These are phyloP conservation scores for Backusella westeae DNA, from an alignment of 192 early-diverging fungal species.

Conservation along the genomic window DNA sequence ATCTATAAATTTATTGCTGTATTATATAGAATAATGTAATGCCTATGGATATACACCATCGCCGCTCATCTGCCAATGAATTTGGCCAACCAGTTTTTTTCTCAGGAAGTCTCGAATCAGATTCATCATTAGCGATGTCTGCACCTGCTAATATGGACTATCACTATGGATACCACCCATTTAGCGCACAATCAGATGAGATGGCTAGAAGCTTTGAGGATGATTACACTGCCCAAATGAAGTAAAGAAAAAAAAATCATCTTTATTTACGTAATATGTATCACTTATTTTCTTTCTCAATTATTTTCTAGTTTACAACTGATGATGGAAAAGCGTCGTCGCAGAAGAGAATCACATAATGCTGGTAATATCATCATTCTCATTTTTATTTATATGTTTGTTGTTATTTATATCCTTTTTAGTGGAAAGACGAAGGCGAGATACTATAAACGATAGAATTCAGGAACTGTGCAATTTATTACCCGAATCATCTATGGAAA, in stretches of 20 bases:
- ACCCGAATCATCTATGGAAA: conserved; percentile 69
- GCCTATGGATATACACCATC: conserved; percentile 4
- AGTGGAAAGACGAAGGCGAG: conserved; percentile 92
- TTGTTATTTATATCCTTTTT: background rate
- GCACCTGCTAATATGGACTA: conserved; percentile 33
- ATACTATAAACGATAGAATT: conserved; percentile 99
- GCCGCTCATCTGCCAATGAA: conserved; percentile 8
- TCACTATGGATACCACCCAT: conserved; percentile 11
- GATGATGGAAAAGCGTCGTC: conserved; percentile 79
- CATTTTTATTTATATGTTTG: background rate
- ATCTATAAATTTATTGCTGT: background rate
- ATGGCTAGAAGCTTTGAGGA: conserved; percentile 30
- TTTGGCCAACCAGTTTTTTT: background rate
- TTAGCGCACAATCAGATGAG: background rate
- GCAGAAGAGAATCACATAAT: conserved; percentile 95
- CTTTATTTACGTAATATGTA: background rate
- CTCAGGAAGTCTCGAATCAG: conserved; percentile 1
- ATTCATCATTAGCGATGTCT: conserved; percentile 24
- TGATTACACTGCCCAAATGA: conserved; percentile 33
- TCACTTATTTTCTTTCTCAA: background rate
- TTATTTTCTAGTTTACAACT: conserved; percentile 36
- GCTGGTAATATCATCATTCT: conserved; percentile 45
- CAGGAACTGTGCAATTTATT: conserved; percentile 85
- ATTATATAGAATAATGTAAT: background rate
- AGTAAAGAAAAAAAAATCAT: conserved; percentile 26